phyloP scores from a whole-genome alignment of 352 stramenopile species.

The Globisporangium iwayamae region DNA sequence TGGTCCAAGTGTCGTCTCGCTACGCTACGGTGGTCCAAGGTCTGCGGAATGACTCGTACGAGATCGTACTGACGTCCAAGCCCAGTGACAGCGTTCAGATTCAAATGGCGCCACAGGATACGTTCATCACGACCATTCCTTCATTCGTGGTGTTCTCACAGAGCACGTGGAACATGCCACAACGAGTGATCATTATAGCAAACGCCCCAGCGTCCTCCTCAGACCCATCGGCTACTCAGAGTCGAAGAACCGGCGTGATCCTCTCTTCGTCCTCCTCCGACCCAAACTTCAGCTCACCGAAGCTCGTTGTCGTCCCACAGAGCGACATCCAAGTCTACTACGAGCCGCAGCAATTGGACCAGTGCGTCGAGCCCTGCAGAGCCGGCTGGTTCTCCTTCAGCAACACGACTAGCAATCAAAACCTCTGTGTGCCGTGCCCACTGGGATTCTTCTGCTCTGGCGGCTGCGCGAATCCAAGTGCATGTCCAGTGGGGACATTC shows the following conservation, averaged over 20 bases:
- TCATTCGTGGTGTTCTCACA: constrained; percentile 38
- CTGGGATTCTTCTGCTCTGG: constrained; percentile 47
- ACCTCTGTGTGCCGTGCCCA: constrained; percentile 43
- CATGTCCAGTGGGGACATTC: constrained; percentile 40
- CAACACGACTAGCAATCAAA: constrained; percentile 28
- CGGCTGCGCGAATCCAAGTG: constrained; percentile 29
- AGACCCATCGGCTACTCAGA: not conserved
- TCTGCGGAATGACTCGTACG: constrained; percentile 49
- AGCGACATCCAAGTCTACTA: constrained; percentile 49
- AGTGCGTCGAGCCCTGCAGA: constrained; percentile 47
- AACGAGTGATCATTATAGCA: constrained; percentile 28
- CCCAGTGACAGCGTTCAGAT: constrained; percentile 36
- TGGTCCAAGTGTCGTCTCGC: constrained; percentile 46
- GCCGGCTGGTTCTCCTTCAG: constrained; percentile 45
- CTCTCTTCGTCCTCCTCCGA: constrained; percentile 39
- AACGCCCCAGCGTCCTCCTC: not conserved
- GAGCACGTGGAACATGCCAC: constrained; percentile 30
- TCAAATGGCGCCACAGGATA: constrained; percentile 21
- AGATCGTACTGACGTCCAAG: constrained; percentile 40
- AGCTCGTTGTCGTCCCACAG: constrained; percentile 32
- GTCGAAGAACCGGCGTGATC: constrained; percentile 16
- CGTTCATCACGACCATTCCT: constrained; percentile 7
- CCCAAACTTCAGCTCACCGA: constrained; percentile 32
- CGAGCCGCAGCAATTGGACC: constrained; percentile 38
- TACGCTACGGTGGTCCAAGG: constrained; percentile 43